These are phyloP conservation scores for Euphorbia pulcherrima DNA, from an alignment of 345 rosid species.

Conservation along the genomic window DNA sequence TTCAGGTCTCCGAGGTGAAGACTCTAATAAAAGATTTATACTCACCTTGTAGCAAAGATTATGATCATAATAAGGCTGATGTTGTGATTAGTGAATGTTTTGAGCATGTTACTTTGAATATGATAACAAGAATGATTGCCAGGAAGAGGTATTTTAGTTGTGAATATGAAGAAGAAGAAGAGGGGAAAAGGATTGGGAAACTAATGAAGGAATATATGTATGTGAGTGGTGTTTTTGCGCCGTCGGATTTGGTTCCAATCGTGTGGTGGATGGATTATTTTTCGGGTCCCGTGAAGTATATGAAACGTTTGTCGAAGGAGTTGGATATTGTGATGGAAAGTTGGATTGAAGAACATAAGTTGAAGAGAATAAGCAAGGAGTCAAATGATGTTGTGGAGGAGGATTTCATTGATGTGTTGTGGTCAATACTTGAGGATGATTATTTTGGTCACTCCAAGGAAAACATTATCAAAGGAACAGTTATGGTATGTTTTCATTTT, in stretches of 20 bases:
- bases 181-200: slow-evolving; percentile 23
- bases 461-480: slow-evolving; percentile 23
- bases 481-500: slow-evolving; percentile 13
- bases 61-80: not conserved
- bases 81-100: slow-evolving; percentile 17
- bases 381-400: not conserved
- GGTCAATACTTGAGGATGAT: slow-evolving; percentile 17
- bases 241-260: slow-evolving; percentile 31
- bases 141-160: slow-evolving; percentile 24
- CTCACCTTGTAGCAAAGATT: not conserved
- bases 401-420: slow-evolving; percentile 26
- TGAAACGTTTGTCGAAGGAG: slow-evolving; percentile 22
- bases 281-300: slow-evolving; percentile 10
- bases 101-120: slow-evolving; percentile 14
- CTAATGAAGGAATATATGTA: slow-evolving; percentile 32
- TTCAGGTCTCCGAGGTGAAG: slow-evolving; percentile 21
- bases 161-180: not conserved
- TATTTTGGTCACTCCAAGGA: slow-evolving; percentile 17
- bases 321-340: slow-evolving; percentile 24
- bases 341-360: slow-evolving; percentile 37
- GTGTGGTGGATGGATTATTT: slow-evolving; percentile 30
- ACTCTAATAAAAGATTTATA: slow-evolving; percentile 13
- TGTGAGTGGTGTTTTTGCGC: slow-evolving; percentile 20
- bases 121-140: slow-evolving; percentile 25
- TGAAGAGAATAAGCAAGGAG: not conserved